Evolutionary conservation across 257 asterid genomes (phyloP), one percentile per base, ranked within the genome.

Genomic region (Nicotiana paniculata): DNA sequence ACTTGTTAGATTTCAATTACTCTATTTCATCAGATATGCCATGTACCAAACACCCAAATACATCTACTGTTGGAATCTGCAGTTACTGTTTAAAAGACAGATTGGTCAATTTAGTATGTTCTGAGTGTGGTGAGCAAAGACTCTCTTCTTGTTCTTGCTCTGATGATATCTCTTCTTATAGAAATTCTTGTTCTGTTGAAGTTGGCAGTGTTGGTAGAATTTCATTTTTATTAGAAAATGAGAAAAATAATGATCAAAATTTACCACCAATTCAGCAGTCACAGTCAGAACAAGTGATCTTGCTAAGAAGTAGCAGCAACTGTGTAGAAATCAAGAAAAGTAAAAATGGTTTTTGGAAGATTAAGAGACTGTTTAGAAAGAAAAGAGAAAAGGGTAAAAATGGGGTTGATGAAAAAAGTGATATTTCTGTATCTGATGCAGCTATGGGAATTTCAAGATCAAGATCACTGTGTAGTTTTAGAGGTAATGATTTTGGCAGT

Each of bases 121-220:
- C 97, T 0, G 97, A 93, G 48, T 94, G 98, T 77, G 98, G 98
- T 43, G 97, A 94, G 80, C 97, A 94, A 89, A 85, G 97, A 8
- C 87, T 91, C 3, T 43, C 48, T 43, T 43, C 11, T 43, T 43
- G 48, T 43, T 43, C 97, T 13, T 93, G 97, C 83, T 91, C 98
- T 3, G 96, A 93, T 26, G 86, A 43, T 21, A 21, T 33, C 11
- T 24, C 87, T 28, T 90, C 97, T 1, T 82, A 89, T 79, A 84
- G 93, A 18, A 91, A 91, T 37, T 94, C 98, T 0, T 88, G 93
- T 35, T 82, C 90, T 3, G 90, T 88, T 83, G 97, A 95, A 30
- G 89, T 91, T 2, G 98, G 97, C 3, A 90, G 97, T 16, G 97
- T 95, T 6, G 98, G 97, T 4, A 85, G 97, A 55, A 89, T 94